Conservation (phyloP, 1,284 basidiomycete species). For the Marasmius tenuissimus region DNA sequence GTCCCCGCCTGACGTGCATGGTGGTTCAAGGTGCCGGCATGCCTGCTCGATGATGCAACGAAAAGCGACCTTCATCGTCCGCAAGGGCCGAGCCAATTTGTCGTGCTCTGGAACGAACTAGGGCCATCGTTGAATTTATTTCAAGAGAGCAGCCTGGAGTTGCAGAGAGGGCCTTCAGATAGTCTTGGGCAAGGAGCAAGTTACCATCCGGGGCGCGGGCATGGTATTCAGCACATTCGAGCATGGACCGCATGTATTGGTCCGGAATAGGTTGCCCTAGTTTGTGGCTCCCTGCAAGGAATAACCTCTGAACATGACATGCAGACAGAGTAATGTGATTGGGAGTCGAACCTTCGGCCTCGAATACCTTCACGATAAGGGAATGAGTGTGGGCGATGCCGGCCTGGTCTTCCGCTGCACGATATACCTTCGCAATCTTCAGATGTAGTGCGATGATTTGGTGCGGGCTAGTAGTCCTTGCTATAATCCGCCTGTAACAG, state of each 20-base stretch:
- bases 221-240: not conserved
- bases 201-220: not conserved
- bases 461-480: not conserved
- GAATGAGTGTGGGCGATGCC: not conserved
- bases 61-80: not conserved
- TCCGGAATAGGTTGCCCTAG: not conserved
- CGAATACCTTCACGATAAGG: not conserved
- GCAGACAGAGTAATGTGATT: too few relatives aligned
- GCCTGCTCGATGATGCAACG: not conserved
- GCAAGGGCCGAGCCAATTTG: not conserved
- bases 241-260: constrained; percentile 2
- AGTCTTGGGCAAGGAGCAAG: not conserved
- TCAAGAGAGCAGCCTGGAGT: not conserved
- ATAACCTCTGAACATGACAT: not conserved
- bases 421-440: not conserved
- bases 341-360: not conserved
- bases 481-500: not conserved
- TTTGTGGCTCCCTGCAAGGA: not conserved
- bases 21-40: not conserved
- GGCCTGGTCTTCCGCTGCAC: not conserved
- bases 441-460: not conserved
- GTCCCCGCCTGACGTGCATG: not conserved
- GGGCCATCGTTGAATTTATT: not conserved
- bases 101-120: not conserved
- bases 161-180: not conserved